Percentiles rank a stretch among this genome's conserved stretches.
These are phyloP conservation scores for Theobroma cacao DNA, from an alignment of 345 rosid genomes.

Conservation along the genomic window DNA sequence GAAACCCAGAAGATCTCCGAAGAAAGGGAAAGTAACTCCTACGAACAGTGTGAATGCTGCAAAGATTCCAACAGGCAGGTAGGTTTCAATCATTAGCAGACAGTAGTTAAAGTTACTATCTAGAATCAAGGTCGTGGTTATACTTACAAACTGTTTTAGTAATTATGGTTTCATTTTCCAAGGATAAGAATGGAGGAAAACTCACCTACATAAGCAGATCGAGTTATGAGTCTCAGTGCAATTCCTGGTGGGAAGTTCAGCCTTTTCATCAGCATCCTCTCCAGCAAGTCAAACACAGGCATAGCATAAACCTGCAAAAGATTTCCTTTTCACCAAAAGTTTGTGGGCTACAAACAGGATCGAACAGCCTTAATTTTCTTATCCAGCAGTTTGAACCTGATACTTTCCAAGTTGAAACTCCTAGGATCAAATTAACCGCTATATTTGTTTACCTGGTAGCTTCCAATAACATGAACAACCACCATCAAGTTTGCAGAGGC, in stretches of 20 bases:
- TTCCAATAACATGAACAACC: conserved; percentile 89
- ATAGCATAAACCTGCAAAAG: conserved; percentile 74
- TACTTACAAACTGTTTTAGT: neutral
- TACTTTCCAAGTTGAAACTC: too few relatives aligned
- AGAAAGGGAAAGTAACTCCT: conserved; percentile 91
- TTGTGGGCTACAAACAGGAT: conserved; percentile 2
- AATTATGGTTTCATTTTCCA: neutral
- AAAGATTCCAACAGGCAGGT: neutral
- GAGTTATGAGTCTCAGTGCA: conserved; percentile 55
- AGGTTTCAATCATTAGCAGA: neutral
- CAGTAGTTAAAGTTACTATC: neutral
- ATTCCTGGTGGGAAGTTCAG: conserved; percentile 57
- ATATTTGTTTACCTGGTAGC: conserved; percentile 44
- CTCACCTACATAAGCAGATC: conserved; percentile 88
- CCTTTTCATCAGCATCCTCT: conserved; percentile 51
- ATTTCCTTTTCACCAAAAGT: neutral
- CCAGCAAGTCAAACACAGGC: conserved; percentile 86
- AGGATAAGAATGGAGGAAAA: neutral
- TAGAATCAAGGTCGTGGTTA: neutral
- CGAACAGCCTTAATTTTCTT: conserved; percentile 47
- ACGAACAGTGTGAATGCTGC: conserved; percentile 81
- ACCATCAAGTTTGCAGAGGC: conserved; percentile 95
- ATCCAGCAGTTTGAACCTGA: conserved; percentile 47
- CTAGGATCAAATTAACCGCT: too few relatives aligned
- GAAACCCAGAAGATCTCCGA: conserved; percentile 95